Percentiles rank a stretch among this genome's conserved stretches.
phyloP scores from a whole-genome alignment of 2,329 filamentous ascomycete species.

The Thermothelomyces thermophilus region DNA sequence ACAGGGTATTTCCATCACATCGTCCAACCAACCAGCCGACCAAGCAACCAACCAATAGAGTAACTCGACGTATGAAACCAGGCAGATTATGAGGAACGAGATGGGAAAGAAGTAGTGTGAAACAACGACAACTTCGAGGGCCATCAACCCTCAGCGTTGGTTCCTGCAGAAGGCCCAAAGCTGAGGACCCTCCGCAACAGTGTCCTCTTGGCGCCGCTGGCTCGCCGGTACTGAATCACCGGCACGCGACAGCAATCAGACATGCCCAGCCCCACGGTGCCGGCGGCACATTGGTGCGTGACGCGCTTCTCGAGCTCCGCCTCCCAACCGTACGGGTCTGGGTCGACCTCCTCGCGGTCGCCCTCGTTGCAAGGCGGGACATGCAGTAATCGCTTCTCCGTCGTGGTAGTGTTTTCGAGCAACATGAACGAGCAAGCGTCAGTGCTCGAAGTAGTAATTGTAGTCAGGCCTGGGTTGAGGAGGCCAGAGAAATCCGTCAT shows the following conservation, averaged over 20 bases:
- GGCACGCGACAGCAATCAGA: constrained; percentile 19
- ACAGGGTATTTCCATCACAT: constrained; percentile 12
- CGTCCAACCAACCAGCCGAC: neutral
- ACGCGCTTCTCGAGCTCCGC: constrained; percentile 23
- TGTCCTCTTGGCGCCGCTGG: constrained; percentile 28
- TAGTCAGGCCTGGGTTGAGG: constrained; percentile 15
- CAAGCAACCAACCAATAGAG: neutral
- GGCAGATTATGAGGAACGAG: neutral
- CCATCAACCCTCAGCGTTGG: neutral
- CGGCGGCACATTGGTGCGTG: neutral
- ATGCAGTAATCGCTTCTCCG: constrained; percentile 5
- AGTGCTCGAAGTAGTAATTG: constrained; percentile 7
- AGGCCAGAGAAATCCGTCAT: constrained; percentile 24
- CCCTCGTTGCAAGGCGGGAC: constrained; percentile 8
- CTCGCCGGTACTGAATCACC: constrained; percentile 25
- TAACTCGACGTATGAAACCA: neutral
- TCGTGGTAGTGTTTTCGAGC: constrained; percentile 4
- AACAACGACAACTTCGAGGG: neutral
- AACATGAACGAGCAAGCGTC: constrained; percentile 16
- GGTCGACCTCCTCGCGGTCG: constrained; percentile 10
- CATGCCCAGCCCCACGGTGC: neutral
- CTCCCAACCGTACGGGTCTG: constrained; percentile 28
- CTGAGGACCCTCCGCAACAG: constrained; percentile 31
- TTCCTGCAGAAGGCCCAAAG: constrained; percentile 4
- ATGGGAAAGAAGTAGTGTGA: neutral